Base-by-base conservation (phyloP, 176 grass and related monocot species). In the Panicum miliaceum region DNA sequence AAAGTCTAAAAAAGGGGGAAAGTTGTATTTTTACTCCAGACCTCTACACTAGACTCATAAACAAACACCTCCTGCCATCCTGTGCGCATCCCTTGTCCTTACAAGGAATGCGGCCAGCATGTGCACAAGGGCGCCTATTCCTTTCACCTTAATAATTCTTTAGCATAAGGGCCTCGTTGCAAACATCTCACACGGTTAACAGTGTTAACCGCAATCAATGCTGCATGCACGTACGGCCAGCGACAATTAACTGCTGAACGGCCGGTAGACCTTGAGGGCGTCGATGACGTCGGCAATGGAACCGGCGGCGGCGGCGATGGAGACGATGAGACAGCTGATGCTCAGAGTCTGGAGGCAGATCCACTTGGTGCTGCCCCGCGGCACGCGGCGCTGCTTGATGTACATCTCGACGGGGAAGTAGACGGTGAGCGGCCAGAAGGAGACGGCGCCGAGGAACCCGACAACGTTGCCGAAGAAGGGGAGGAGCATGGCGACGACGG, bases 371-470 rank as follows among this genome's bases (percentile, higher is more conserved):
- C 87, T 88, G 0, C 80, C 47, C 0, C 85, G 59, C 0, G 56
- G 83, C 11, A 95, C 83, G 51, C 37, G 67, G 20, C 83, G 85
- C 68, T 95, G 88, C 51, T 32, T 83, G 60, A 95, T 88, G 90
- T 95, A 90, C 93, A 95, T 95, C 79, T 95, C 86, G 19, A 92
- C 51, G 5, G 93, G 93, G 71, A 95, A 92, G 83, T 90, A 92
- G 46, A 95, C 88, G 15, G 93, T 92, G 43, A 92, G 80, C 29
- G 93, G 93, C 93, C 93, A 95, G 84, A 95, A 95, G 1, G 88
- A 87, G 57, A 92, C 77, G 12, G 93, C 90, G 18, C 93, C 93
- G 56, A 95, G 90, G 35, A 95, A 82, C 0, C 93, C 90, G 3
- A 95, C 86, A 0, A 95, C 75, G 68, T 89, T 86, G 37, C 89